Conservation (phyloP, 495 filamentous ascomycete genomes). For the Gamarada debralockiae region DNA sequence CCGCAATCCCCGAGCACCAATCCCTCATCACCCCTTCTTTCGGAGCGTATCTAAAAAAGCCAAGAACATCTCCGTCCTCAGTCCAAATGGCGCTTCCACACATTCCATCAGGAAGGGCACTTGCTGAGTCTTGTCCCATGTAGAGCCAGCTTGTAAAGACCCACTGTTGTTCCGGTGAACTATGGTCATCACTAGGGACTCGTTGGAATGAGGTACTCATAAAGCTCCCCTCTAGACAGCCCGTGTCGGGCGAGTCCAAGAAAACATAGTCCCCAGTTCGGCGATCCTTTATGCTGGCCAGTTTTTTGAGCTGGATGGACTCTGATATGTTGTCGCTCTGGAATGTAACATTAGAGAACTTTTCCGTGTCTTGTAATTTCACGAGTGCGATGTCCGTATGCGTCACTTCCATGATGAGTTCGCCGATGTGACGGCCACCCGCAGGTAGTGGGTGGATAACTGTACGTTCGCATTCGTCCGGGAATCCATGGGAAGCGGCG, state of each 20-base stretch:
- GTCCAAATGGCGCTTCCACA: constrained; percentile 16
- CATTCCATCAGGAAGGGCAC: constrained; percentile 11
- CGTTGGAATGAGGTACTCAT: constrained; percentile 8
- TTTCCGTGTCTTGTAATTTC: constrained; percentile 11
- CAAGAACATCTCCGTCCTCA: constrained; percentile 11
- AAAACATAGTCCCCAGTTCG: not conserved
- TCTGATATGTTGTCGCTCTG: constrained; percentile 8
- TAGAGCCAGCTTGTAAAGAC: constrained; percentile 12
- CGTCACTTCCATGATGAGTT: constrained; percentile 15
- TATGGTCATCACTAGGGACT: constrained; percentile 10
- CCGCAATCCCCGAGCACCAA: constrained; percentile 14
- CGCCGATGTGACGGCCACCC: constrained; percentile 9
- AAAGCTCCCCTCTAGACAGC: constrained; percentile 5
- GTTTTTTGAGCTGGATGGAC: constrained; percentile 8
- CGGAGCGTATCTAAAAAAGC: constrained; percentile 14
- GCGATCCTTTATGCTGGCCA: not conserved
- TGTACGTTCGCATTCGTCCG: constrained; percentile 10
- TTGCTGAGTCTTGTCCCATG: constrained; percentile 11
- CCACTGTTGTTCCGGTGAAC: constrained; percentile 6
- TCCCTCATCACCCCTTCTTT: constrained; percentile 14
- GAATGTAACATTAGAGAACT: constrained; percentile 13
- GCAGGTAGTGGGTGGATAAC: constrained; percentile 10
- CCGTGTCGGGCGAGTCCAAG: constrained; percentile 14
- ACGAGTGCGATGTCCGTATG: constrained; percentile 14
- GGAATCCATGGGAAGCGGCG: constrained; percentile 14